These are phyloP conservation scores for Penicillium dipodomyicola DNA, from an alignment of 495 filamentous ascomycete species.

Conservation along the genomic window DNA sequence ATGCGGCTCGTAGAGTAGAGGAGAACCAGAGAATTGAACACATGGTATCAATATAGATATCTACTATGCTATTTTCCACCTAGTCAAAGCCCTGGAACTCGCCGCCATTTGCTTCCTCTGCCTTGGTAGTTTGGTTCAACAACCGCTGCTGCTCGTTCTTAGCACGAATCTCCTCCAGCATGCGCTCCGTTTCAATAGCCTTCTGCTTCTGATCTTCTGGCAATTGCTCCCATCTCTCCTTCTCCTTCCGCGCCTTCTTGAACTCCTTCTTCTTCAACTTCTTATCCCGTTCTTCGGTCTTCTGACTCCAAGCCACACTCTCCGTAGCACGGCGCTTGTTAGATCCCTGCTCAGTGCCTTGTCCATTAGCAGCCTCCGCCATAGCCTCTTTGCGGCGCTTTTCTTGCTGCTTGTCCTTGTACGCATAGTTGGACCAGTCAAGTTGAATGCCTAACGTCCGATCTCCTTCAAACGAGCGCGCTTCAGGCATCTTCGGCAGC, in stretches of 20 bases:
- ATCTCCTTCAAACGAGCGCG: conserved; percentile 66
- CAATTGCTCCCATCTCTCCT: conserved; percentile 65
- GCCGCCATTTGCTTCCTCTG: conserved; percentile 13
- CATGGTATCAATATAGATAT: too few relatives aligned
- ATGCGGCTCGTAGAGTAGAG: too few relatives aligned
- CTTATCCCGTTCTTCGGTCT: conserved; percentile 66
- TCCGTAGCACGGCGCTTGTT: conserved; percentile 45
- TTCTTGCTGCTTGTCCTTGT: conserved; percentile 77
- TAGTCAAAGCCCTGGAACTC: conserved; percentile 49
- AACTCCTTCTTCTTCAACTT: conserved; percentile 67
- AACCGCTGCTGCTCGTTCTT: conserved; percentile 46
- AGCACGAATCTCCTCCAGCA: conserved; percentile 70
- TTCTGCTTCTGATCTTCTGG: conserved; percentile 69
- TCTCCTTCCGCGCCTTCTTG: conserved; percentile 70
- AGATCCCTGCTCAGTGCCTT: conserved; percentile 28
- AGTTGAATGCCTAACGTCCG: conserved; percentile 59
- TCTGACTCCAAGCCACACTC: conserved; percentile 78
- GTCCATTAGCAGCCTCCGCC: conserved; percentile 37
- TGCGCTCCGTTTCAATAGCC: conserved; percentile 63
- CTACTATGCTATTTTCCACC: conserved; percentile 2
- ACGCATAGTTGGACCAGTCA: conserved; percentile 62
- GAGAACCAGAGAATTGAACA: too few relatives aligned
- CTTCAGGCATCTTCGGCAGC: conserved; percentile 92
- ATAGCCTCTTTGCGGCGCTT: conserved; percentile 60
- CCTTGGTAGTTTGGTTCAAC: conserved; percentile 23